A percentile compares a stretch with the other conserved stretches of the same genome.
Evolutionary conservation across 2,329 filamentous ascomycete genomes (phyloP).

Genomic region (Trichoderma breve): DNA sequence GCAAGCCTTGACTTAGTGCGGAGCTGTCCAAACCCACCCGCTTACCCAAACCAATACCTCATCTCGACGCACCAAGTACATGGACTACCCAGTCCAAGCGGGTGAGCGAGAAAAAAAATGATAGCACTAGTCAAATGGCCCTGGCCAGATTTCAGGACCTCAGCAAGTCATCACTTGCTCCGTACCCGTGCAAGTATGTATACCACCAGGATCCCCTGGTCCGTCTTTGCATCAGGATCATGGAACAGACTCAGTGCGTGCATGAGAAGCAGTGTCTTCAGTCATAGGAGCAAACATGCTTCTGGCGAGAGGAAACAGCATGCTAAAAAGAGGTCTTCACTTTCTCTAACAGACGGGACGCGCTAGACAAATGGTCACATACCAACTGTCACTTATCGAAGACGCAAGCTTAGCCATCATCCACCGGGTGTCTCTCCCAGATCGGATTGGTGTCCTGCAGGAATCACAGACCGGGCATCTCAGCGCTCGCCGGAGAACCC

Average conservation of each 20-base stretch:
- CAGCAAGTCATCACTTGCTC: slow-evolving; percentile 3
- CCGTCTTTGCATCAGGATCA: slow-evolving; percentile 2
- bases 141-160: slow-evolving; percentile 8
- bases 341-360: neutral
- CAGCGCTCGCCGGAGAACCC: neutral
- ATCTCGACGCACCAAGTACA: neutral
- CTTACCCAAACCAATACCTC: slow-evolving; percentile 6
- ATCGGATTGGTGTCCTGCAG: neutral
- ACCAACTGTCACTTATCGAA: neutral
- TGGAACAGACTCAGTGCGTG: neutral
- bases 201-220: neutral
- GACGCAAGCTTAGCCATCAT: neutral
- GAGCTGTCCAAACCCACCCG: neutral
- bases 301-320: neutral
- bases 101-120: neutral
- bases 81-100: neutral
- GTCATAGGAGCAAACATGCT: neutral
- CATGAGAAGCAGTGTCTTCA: slow-evolving; percentile 1
- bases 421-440: neutral
- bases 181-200: neutral
- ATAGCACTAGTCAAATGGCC: slow-evolving; percentile 1
- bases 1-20: neutral
- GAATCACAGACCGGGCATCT: neutral
- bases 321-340: neutral
- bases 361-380: slow-evolving; percentile 1